These are phyloP conservation scores for Plicaturopsis crispa DNA, from an alignment of 768 basidiomycete species.

Conservation along the genomic window DNA sequence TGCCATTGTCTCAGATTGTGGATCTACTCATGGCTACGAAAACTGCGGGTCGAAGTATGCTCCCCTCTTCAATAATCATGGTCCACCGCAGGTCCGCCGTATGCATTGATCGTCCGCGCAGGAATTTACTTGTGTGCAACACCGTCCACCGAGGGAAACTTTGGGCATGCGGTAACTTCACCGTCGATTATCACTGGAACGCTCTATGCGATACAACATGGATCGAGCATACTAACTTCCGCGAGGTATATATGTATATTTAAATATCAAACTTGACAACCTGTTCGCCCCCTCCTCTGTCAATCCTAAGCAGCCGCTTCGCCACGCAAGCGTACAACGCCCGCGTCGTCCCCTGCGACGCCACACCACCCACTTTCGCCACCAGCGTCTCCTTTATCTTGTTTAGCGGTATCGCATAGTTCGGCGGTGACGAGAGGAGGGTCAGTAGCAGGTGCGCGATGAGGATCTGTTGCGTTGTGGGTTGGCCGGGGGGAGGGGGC, in stretches of 20 bases:
- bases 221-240: too few relatives aligned
- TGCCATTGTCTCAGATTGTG: too few relatives aligned
- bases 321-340: slow-evolving; percentile 76
- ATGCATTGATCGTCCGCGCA: too few relatives aligned
- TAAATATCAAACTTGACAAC: slow-evolving; percentile 63
- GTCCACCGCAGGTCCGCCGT: too few relatives aligned
- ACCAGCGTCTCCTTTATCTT: slow-evolving; percentile 53
- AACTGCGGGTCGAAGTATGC: too few relatives aligned
- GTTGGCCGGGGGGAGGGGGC: slow-evolving; percentile 21
- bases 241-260: neutral
- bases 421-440: slow-evolving; percentile 45
- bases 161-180: too few relatives aligned
- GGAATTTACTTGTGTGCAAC: too few relatives aligned
- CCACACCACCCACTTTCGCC: slow-evolving; percentile 28
- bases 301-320: slow-evolving; percentile 71
- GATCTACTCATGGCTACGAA: too few relatives aligned
- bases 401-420: slow-evolving; percentile 52
- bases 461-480: slow-evolving; percentile 62
- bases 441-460: slow-evolving; percentile 60
- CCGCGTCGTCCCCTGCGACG: slow-evolving; percentile 43
- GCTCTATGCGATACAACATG: too few relatives aligned
- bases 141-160: too few relatives aligned
- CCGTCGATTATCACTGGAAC: too few relatives aligned
- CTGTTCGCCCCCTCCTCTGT: slow-evolving; percentile 68
- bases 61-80: too few relatives aligned